phyloP scores from a whole-genome alignment of 495 filamentous ascomycete genomes.

The Cenococcum geophilum region DNA sequence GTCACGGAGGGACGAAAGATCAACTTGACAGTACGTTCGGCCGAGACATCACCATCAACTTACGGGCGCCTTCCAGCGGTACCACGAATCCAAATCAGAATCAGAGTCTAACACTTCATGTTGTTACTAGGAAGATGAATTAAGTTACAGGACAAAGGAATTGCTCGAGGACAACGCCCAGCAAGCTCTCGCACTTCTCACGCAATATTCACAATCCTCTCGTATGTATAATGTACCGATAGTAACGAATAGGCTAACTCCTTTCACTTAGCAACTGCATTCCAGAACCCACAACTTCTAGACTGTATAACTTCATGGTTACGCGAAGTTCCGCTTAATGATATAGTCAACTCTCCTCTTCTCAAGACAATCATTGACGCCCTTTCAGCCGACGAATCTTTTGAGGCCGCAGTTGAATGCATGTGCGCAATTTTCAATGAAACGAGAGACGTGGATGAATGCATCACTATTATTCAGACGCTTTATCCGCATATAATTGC shows the following conservation, averaged over 20 bases:
- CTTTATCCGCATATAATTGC: constrained; percentile 80
- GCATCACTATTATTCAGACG: constrained; percentile 66
- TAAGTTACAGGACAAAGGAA: constrained; percentile 71
- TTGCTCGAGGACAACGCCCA: constrained; percentile 83
- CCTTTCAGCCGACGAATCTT: constrained; percentile 65
- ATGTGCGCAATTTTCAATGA: constrained; percentile 86
- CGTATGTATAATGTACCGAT: constrained; percentile 47
- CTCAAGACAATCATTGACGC: constrained; percentile 74
- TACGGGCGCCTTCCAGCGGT: constrained; percentile 42
- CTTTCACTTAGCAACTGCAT: constrained; percentile 47
- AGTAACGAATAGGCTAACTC: constrained; percentile 6
- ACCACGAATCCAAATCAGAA: constrained; percentile 33
- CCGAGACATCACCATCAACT: constrained; percentile 47
- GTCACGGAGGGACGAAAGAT: constrained; percentile 99
- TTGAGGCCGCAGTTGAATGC: constrained; percentile 89
- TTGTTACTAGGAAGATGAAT: constrained; percentile 79
- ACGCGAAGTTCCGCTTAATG: constrained; percentile 76
- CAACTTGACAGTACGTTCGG: constrained; percentile 88
- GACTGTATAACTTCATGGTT: constrained; percentile 97
- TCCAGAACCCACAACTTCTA: constrained; percentile 82
- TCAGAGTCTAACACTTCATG: constrained; percentile 47
- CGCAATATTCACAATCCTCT: constrained; percentile 85
- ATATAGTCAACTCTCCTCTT: constrained; percentile 79
- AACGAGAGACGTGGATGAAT: constrained; percentile 88
- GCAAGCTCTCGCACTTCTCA: constrained; percentile 76